Evolutionary conservation across 805 yeast genomes (phyloP), one percentile per base, ranked within the genome.

Genomic region (Candida pini): DNA sequence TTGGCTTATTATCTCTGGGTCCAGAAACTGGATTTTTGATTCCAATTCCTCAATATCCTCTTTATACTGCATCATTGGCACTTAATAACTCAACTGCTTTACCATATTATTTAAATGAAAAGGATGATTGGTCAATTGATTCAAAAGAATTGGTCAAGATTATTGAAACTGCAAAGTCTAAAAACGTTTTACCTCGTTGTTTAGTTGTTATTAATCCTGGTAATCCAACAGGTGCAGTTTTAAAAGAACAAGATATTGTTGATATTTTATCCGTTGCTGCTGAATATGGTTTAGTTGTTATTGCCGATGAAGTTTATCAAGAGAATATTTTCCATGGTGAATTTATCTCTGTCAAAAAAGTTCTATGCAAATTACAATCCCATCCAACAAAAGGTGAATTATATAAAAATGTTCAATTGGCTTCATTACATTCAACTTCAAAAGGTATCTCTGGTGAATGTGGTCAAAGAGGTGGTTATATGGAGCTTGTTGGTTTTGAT

Each of bases 381-480:
- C 46, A 64, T 26, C 64, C 72, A 36, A 69, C 71, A 9, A 67
- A 68, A 17, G 79, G 79, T 15, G 25, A 22, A 22, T 34, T 47
- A 36, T 90, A 76, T 58, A 71, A 72, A 31, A 67, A 76, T 41
- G 90, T 92, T 26, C 95, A 87, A 57, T 70, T 92, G 39, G 97
- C 94, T 3, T 89, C 97, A 2, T 66, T 92, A 48, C 97, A 92
- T 61, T 88, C 97, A n/a, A 87, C 95, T 28, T 90, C 97, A 9
- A 92, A 92, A 63, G 99, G 99, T 59, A 87, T 88, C 48, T 74
- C 87, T 43, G 99, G 98, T 43, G 99, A 92, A 64, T 92, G 99
- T 71, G 99, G 99, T 41, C 98, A 92, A 67, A 79, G 99, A 64
- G 99, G 97, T 51, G 99, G 99, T 5, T 92, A 89, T 68, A 84